Percentiles rank a stretch among this genome's conserved stretches.
Evolutionary conservation across 2,329 filamentous ascomycete species (phyloP).

Genomic region (Paraconiothyrium brasiliense): DNA sequence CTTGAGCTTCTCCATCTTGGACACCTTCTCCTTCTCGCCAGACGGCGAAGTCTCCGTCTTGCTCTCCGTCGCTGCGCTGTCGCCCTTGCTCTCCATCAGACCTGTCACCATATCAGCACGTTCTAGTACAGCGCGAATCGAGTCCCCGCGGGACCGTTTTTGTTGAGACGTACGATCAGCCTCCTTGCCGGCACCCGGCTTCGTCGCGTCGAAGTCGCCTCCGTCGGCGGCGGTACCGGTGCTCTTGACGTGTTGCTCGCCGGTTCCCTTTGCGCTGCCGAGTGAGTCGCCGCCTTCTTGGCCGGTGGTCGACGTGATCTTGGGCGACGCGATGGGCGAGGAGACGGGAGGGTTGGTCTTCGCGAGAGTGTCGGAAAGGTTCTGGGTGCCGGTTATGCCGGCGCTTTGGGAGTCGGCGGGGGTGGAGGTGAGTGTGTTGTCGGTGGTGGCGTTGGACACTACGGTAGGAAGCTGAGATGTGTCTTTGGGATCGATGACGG

Average conservation of each 20-base stretch:
- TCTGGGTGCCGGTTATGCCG: neutral
- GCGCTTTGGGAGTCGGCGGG: neutral
- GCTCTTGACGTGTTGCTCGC: constrained; percentile 24
- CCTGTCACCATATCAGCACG: constrained; percentile 55
- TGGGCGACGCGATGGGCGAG: neutral
- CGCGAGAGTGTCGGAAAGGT: constrained; percentile 4
- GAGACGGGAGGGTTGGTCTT: neutral
- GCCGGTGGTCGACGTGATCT: neutral
- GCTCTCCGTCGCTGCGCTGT: neutral
- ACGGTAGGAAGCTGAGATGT: neutral
- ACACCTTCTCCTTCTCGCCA: constrained; percentile 55
- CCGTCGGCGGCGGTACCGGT: constrained; percentile 69
- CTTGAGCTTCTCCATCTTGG: constrained; percentile 73
- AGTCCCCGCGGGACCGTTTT: constrained; percentile 34
- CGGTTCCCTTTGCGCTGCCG: neutral
- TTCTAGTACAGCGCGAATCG: constrained; percentile 27
- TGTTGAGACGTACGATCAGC: constrained; percentile 65
- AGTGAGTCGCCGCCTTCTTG: neutral
- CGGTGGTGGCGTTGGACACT: neutral
- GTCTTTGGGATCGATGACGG: neutral
- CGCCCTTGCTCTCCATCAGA: constrained; percentile 59
- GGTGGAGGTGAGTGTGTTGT: neutral
- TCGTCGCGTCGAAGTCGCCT: constrained; percentile 69
- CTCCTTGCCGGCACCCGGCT: constrained; percentile 66
- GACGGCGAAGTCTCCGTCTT: too few relatives aligned